Evolutionary conservation across 495 filamentous ascomycete genomes (phyloP).

Genomic region (Hypoxylon perforatum): DNA sequence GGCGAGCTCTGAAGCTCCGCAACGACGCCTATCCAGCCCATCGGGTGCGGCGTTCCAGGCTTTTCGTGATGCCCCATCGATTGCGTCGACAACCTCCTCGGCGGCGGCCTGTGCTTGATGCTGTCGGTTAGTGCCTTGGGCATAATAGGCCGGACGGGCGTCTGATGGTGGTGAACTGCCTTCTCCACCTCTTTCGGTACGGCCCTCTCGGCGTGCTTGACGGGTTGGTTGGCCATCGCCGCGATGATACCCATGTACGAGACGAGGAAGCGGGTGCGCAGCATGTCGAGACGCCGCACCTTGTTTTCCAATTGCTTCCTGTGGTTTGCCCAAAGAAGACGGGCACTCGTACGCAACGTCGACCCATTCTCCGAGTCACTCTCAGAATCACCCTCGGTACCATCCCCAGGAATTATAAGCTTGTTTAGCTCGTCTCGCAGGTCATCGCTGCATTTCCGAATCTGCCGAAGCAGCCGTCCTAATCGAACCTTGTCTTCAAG

Average conservation of each 20-base stretch:
- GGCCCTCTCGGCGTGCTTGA: conserved; percentile 39
- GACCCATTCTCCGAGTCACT: conserved; percentile 51
- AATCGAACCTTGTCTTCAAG: conserved; percentile 65
- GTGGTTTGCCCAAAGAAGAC: conserved; percentile 61
- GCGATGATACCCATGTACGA: conserved; percentile 66
- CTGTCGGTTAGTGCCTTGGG: conserved; percentile 51
- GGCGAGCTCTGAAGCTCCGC: conserved; percentile 63
- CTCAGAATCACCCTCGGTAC: conserved; percentile 39
- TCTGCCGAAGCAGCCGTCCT: conserved; percentile 59
- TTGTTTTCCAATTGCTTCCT: conserved; percentile 58
- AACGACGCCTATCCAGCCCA: conserved; percentile 65
- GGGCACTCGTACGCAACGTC: conserved; percentile 55
- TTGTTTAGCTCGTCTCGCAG: conserved; percentile 59
- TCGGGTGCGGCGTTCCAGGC: conserved; percentile 49
- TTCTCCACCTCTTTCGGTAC: conserved; percentile 50
- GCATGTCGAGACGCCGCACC: conserved; percentile 68
- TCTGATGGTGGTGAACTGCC: conserved; percentile 25
- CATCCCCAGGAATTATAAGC: conserved; percentile 56
- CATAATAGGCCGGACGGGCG: conserved; percentile 49
- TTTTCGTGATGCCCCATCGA: conserved; percentile 55
- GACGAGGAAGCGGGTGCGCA: conserved; percentile 67
- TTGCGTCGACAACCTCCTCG: conserved; percentile 58
- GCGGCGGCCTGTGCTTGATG: conserved; percentile 53
- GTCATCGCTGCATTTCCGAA: conserved; percentile 67
- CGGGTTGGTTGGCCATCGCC: conserved; percentile 47